Conservation (phyloP, 768 basidiomycete genomes). For the Terana coerulea region DNA sequence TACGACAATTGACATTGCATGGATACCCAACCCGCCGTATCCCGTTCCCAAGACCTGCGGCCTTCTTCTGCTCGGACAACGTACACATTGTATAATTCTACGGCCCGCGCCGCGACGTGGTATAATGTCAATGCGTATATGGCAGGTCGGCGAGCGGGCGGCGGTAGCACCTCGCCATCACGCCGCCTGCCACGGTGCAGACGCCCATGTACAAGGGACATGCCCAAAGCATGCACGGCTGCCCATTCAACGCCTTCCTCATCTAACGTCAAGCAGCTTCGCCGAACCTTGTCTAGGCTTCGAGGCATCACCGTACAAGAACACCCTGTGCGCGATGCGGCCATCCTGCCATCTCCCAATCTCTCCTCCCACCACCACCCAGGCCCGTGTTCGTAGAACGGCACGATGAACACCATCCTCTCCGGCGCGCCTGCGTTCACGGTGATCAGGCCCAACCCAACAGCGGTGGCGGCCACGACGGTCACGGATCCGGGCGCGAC, state of each 20-base stretch:
- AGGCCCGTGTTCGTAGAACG: no score
- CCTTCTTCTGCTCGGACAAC: no score
- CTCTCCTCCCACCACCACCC: slow-evolving; percentile 4
- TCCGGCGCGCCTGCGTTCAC: no score
- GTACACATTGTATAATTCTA: no score
- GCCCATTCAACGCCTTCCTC: slow-evolving; percentile 8
- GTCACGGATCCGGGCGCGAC: not conserved
- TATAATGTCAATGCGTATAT: no score
- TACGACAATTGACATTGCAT: not conserved
- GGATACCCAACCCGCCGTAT: slow-evolving; percentile 3
- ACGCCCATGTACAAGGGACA: slow-evolving; percentile 14
- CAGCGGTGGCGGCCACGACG: not conserved
- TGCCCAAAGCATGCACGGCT: slow-evolving; percentile 1
- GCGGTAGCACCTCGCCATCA: no score
- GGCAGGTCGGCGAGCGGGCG: no score
- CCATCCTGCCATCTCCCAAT: not conserved
- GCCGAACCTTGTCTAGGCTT: no score
- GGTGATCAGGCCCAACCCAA: no score
- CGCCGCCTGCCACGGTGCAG: not conserved
- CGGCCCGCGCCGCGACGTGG: no score
- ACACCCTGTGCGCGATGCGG: not conserved
- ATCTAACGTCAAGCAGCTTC: not conserved
- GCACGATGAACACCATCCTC: no score
- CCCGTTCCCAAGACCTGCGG: not conserved
- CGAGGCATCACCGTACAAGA: slow-evolving; percentile 14